A percentile compares a stretch with the other conserved stretches of the same genome.
phyloP scores from a whole-genome alignment of 2,329 filamentous ascomycete species.

The Zopfia rhizophila region DNA sequence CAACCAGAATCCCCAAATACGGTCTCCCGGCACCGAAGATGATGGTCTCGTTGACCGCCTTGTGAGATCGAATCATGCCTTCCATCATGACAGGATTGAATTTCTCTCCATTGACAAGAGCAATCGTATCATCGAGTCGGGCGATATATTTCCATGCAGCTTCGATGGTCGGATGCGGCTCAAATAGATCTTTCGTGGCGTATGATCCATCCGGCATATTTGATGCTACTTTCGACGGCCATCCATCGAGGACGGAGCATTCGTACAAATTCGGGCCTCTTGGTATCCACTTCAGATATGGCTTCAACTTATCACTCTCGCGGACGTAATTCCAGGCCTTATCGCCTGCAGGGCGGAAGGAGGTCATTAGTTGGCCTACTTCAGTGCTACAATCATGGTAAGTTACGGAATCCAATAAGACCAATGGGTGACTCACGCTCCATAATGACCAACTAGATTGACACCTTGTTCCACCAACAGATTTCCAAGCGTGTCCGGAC shows the following conservation, averaged over 20 bases:
- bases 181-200: constrained; percentile 56
- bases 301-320: constrained; percentile 51
- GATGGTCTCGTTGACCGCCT: constrained; percentile 65
- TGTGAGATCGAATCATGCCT: constrained; percentile 63
- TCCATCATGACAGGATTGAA: constrained; percentile 63
- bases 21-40: constrained; percentile 66
- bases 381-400: constrained; percentile 61
- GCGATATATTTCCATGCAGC: constrained; percentile 60
- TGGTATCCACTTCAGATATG: constrained; percentile 54
- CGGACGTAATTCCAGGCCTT: constrained; percentile 70
- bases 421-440: constrained; percentile 57
- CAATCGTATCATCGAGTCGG: constrained; percentile 59
- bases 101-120: constrained; percentile 62
- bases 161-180: constrained; percentile 55
- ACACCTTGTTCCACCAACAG: constrained; percentile 63
- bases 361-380: constrained; percentile 72
- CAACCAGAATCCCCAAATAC: constrained; percentile 64
- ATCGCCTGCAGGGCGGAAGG: constrained; percentile 63
- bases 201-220: constrained; percentile 33
- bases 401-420: neutral
- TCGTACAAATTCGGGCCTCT: constrained; percentile 54
- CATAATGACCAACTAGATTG: constrained; percentile 67
- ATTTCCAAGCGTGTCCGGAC: constrained; percentile 69
- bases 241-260: constrained; percentile 47
- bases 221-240: constrained; percentile 48